A percentile compares a stretch with the other conserved stretches of the same genome.
Evolutionary conservation across 2,329 filamentous ascomycete species (phyloP).

Genomic region (Fusarium sp.): DNA sequence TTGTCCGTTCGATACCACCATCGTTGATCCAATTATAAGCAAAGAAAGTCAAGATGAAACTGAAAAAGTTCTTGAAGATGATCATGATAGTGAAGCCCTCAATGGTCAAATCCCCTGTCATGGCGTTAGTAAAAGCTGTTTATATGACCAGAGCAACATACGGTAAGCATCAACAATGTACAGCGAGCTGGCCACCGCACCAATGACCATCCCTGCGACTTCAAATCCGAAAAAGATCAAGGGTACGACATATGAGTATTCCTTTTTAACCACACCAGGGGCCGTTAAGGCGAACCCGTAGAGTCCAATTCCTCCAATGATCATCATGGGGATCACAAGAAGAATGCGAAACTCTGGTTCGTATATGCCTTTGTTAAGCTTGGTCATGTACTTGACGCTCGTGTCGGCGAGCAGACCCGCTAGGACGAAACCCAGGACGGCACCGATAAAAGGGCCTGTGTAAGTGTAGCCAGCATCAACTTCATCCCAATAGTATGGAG

Average conservation of each 20-base stretch:
- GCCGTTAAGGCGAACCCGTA: constrained; percentile 87
- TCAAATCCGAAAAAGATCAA: constrained; percentile 86
- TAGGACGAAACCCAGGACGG: constrained; percentile 80
- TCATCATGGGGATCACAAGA: constrained; percentile 83
- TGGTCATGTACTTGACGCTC: constrained; percentile 76
- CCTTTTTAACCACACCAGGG: constrained; percentile 62
- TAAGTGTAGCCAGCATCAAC: constrained; percentile 89
- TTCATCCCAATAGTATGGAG: constrained; percentile 84
- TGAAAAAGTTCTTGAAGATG: constrained; percentile 96
- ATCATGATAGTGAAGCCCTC: constrained; percentile 91
- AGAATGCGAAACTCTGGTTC: constrained; percentile 92
- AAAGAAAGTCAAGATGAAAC: constrained; percentile 84
- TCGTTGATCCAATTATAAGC: constrained; percentile 85
- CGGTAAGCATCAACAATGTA: constrained; percentile 96
- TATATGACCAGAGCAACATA: constrained; percentile 55
- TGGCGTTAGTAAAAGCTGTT: neutral
- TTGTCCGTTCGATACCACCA: constrained; percentile 70
- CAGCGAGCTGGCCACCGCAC: constrained; percentile 84
- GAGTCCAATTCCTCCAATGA: constrained; percentile 81
- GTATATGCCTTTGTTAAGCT: constrained; percentile 81
- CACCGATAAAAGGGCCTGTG: constrained; percentile 85
- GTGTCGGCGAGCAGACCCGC: constrained; percentile 80
- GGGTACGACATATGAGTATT: constrained; percentile 78
- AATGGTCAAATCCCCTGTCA: constrained; percentile 78
- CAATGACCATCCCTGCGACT: constrained; percentile 91